Conservation (phyloP, 2,329 filamentous ascomycete species). For the Colletotrichum gloeosporioides region DNA sequence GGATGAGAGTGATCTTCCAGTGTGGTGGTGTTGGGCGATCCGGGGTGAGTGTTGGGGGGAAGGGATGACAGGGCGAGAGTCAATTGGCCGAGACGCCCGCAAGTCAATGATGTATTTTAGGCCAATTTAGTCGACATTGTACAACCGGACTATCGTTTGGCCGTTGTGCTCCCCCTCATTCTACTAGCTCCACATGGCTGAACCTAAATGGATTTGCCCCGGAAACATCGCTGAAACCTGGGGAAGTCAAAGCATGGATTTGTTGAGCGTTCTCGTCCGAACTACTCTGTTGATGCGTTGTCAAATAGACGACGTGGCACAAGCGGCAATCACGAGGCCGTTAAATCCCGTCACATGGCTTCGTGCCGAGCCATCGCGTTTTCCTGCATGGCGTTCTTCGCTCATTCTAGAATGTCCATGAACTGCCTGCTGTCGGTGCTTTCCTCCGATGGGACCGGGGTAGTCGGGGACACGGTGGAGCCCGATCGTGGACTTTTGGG, state of each 20-base stretch:
- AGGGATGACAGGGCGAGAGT: neutral
- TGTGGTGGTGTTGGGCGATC: neutral
- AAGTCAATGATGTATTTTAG: slow-evolving; percentile 6
- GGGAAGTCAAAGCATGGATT: neutral
- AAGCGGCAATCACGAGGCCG: neutral
- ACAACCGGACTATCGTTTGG: slow-evolving; percentile 16
- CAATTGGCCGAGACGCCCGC: slow-evolving; percentile 6
- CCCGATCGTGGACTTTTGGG: neutral
- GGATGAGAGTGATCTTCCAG: neutral
- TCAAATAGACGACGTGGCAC: neutral
- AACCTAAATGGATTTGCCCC: neutral
- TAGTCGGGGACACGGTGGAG: neutral
- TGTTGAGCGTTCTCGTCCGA: neutral
- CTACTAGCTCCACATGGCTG: neutral
- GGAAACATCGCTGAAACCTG: slow-evolving; percentile 9
- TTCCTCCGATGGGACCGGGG: neutral
- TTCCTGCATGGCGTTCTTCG: neutral
- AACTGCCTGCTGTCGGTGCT: neutral
- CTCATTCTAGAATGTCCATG: neutral
- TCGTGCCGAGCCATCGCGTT: neutral
- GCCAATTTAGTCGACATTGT: neutral
- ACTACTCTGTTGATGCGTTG: neutral
- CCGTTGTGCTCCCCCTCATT: neutral
- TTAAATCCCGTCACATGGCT: neutral
- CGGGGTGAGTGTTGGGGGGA: neutral